These are phyloP conservation scores for Cryptococcus hybrid DNA, from an alignment of 1,284 basidiomycete species.

Conservation along the genomic window DNA sequence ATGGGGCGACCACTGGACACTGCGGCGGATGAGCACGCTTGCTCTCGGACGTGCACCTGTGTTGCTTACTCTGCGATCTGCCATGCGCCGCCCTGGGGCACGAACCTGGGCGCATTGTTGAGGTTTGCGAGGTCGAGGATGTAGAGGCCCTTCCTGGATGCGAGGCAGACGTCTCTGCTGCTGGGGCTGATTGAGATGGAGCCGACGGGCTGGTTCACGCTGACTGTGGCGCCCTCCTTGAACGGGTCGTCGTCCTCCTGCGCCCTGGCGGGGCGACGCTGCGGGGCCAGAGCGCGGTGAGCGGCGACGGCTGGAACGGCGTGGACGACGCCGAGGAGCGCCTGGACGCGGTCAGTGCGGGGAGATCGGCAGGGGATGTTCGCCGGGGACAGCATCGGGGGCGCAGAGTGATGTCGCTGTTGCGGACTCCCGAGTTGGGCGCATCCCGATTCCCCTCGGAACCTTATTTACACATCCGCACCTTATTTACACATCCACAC, in stretches of 20 bases:
- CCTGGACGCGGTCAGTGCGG: conserved; percentile 5
- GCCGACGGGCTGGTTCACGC: conserved; percentile 52
- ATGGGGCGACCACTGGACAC: conserved; percentile 94
- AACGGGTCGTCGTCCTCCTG: conserved; percentile 29
- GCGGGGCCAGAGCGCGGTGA: conserved; percentile 23
- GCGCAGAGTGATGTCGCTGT: neutral
- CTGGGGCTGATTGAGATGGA: conserved; percentile 52
- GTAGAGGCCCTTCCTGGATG: conserved; percentile 88
- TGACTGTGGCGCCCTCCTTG: conserved; percentile 41
- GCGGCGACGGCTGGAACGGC: conserved; percentile 11
- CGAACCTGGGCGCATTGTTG: conserved; percentile 80
- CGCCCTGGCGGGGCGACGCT: conserved; percentile 19
- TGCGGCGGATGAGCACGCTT: conserved; percentile 6
- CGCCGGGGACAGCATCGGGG: conserved; percentile 14
- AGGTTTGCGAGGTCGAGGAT: conserved; percentile 92
- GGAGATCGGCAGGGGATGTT: conserved; percentile 16
- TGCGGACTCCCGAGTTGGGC: neutral
- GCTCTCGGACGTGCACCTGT: too few relatives aligned
- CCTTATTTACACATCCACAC: too few relatives aligned
- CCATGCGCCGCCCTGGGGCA: conserved; percentile 95
- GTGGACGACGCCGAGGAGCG: conserved; percentile 10
- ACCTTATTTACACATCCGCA: too few relatives aligned
- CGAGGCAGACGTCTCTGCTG: conserved; percentile 51
- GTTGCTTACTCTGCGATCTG: conserved; percentile 73
- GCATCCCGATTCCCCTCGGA: too few relatives aligned